A percentile compares a stretch with the other conserved stretches of the same genome.
These are phyloP conservation scores for Apostasia shenzhenica DNA, from an alignment of 106 monocot species.

Conservation along the genomic window DNA sequence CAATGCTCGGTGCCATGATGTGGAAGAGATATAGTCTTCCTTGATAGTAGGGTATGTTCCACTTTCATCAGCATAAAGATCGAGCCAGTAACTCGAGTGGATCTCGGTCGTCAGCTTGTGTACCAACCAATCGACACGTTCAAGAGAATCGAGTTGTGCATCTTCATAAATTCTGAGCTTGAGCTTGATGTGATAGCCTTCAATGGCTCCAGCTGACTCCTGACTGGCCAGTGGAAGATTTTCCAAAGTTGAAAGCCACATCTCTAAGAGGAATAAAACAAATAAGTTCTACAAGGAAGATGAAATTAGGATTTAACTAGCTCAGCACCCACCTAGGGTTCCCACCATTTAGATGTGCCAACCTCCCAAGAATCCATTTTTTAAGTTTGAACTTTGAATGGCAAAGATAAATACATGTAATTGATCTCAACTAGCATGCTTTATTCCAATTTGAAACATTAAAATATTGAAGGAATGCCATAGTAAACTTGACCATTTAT, in stretches of 20 bases:
- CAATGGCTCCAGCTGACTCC: conserved; percentile 83
- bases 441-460: no score
- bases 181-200: conserved; percentile 84
- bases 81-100: conserved; percentile 95
- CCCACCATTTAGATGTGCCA: no score
- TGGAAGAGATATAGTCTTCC: conserved; percentile 71
- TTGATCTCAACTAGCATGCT: no score
- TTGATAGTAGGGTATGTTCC: conserved; percentile 80
- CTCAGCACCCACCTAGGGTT: no score
- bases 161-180: conserved; percentile 91
- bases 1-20: conserved; percentile 82
- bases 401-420: no score
- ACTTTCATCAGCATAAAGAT: conserved; percentile 81
- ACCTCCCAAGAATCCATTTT: no score
- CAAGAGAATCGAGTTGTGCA: conserved; percentile 69
- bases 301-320: no score
- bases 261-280: conserved; percentile 45
- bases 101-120: conserved; percentile 96
- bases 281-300: neutral
- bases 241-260: conserved; percentile 85
- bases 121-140: conserved; percentile 93
- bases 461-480: no score
- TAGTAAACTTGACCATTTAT: no score
- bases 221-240: conserved; percentile 73
- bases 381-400: no score